Base-by-base conservation (phyloP, 139 green algal species). In the Chlamydomonas schloesseri region DNA sequence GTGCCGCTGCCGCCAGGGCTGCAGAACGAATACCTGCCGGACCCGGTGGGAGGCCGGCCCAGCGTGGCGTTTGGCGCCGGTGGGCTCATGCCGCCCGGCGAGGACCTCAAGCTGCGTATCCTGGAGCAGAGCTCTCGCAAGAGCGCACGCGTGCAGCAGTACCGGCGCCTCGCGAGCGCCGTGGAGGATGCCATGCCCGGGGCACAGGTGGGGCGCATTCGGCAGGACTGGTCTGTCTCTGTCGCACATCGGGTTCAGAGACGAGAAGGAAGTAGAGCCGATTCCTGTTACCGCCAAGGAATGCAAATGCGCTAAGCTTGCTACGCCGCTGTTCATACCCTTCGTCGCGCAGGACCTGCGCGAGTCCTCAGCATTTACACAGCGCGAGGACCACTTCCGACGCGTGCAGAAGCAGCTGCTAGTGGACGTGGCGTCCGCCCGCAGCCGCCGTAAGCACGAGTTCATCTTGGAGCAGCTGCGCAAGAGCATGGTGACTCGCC, bases 321-420 rank as follows among this genome's bases (percentile, higher is more conserved):
- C n/a, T n/a, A n/a, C n/a, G n/a, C n/a, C n/a, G n/a, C n/a, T 50
- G 42, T 8, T 50, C 42, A 5, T 50, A 5, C 8, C 42, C 42
- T 13, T 13, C 42, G 42, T 50, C 42, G 8, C 8, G 23, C 76
- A 73, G 60, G 60, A 29, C 60, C 0, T 62, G 60, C 76, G 76
- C 23, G 21, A 71, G 14, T 71, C 65, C 21, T 71, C 75, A 10
- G 24, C 31, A 6, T 72, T 67, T 13, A 42, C 64, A 5, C 42
- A 42, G 2, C 68, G 68, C n/a, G 84, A 82, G 24, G 87, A 91
- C 46, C 82, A 87, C 31, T 90, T 90, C 57, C 81, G 87, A 53
- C 88, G 81, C 10, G 82, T 94, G 50, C 91, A 94, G 82, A 84
- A 83, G 82, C 91, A 94, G 85, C 87, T 94, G 77, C 82, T 94